Conservation (phyloP, 352 stramenopile species). For the Blastocystis sp. region DNA sequence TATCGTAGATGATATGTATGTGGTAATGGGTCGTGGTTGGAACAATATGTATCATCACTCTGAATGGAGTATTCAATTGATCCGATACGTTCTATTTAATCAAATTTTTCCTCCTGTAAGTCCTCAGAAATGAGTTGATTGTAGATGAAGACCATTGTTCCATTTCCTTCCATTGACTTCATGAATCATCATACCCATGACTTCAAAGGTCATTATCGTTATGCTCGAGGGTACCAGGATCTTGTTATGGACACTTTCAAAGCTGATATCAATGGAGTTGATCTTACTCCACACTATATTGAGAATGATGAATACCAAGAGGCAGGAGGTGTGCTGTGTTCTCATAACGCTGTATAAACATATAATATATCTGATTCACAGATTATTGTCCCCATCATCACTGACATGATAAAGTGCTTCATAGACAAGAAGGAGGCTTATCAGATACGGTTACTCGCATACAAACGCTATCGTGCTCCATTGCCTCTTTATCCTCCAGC, state of each 20-base stretch:
- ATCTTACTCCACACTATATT: background rate
- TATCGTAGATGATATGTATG: slow-evolving; percentile 19
- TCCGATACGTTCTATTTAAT: slow-evolving; percentile 18
- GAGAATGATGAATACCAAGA: slow-evolving; percentile 32
- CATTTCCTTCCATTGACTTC: slow-evolving; percentile 44
- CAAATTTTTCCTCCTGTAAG: background rate
- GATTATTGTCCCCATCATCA: slow-evolving; percentile 48
- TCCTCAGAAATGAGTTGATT: background rate
- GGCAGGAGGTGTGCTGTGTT: background rate
- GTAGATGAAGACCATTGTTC: slow-evolving; percentile 40
- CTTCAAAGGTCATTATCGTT: slow-evolving; percentile 58
- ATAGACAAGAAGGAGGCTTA: slow-evolving; percentile 61
- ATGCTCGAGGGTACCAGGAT: slow-evolving; percentile 17
- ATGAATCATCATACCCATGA: slow-evolving; percentile 60
- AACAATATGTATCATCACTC: slow-evolving; percentile 68
- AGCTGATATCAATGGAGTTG: slow-evolving; percentile 12
- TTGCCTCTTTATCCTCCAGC: background rate
- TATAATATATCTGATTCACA: background rate
- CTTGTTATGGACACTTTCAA: slow-evolving; percentile 52
- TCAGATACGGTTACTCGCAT: slow-evolving; percentile 52
- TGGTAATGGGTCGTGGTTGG: slow-evolving; percentile 38
- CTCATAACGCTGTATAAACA: background rate
- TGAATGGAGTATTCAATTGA: slow-evolving; percentile 34
- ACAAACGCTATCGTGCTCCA: background rate
- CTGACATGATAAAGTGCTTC: slow-evolving; percentile 60